Evolutionary conservation across 768 basidiomycete species (phyloP).

Genomic region (Leccinum arenicola): DNA sequence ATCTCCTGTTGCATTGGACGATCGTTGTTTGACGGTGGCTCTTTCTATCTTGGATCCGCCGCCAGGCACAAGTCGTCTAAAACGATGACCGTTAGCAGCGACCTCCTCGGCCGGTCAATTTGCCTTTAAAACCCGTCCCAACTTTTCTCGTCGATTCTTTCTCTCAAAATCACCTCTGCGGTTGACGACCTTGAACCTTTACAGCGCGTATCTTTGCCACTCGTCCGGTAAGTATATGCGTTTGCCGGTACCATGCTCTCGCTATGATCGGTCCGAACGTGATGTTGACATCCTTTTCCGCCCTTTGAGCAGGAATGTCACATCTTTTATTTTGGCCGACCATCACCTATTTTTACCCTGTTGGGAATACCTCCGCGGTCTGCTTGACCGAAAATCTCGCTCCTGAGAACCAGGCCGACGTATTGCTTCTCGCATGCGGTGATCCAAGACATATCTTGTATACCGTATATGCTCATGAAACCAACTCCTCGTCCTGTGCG

Average conservation of each 20-base stretch:
- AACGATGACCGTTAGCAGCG: neutral
- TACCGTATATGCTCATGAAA: slow-evolving; percentile 33
- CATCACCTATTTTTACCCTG: slow-evolving; percentile 49
- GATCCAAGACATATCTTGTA: slow-evolving; percentile 53
- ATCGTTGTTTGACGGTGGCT: neutral
- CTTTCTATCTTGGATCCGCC: slow-evolving; percentile 6
- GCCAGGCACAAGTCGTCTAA: neutral
- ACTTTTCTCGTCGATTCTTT: neutral
- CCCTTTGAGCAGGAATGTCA: slow-evolving; percentile 8
- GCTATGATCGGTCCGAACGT: neutral
- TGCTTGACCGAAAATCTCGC: slow-evolving; percentile 46
- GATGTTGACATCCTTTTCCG: neutral
- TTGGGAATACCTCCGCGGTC: slow-evolving; percentile 56
- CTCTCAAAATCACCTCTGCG: neutral
- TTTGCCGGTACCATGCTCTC: neutral
- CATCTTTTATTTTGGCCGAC: slow-evolving; percentile 20
- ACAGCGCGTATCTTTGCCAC: neutral
- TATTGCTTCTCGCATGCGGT: slow-evolving; percentile 56
- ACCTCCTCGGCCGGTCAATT: neutral
- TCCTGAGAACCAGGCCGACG: slow-evolving; percentile 35
- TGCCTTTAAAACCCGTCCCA: neutral
- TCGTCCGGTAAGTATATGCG: slow-evolving; percentile 1
- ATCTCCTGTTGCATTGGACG: neutral
- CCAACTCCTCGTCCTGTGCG: slow-evolving; percentile 7
- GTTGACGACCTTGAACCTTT: neutral